Evolutionary conservation across 305 asterid genomes (phyloP), one percentile per base, ranked within the genome.

Genomic region (Fraxinus dipetala): DNA sequence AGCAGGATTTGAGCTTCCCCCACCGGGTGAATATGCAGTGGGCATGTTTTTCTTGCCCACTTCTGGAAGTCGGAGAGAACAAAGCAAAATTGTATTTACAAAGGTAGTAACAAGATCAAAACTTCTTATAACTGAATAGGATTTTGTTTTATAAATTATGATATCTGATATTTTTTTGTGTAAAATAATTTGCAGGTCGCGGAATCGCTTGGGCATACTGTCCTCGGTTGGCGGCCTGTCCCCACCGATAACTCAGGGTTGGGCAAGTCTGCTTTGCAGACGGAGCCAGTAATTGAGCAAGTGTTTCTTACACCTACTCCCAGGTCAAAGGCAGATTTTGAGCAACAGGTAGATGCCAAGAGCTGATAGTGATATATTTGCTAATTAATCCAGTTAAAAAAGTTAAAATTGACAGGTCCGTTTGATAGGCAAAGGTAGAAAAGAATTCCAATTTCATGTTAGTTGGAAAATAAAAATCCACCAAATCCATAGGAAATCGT

Each of bases 1-100:
- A n/a, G n/a, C n/a, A 63, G 98, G 97, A 38, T 94, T 94, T 88
- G 97, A 92, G 86, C 87, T 94, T 40, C 99, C 99, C 31, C 93
- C 97, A 56, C 92, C 92, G 14, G 98, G 97, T 31, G 90, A 92
- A 78, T 96, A 94, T 87, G 98, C 99, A 22, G 97, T 96, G 72
- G 99, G 99, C 85, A 93, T 96, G 99, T 93, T 96, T 83, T 96
- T 96, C 94, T 88, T 96, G 91, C 99, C 99, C 79, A 92, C 93
- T 45, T 93, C 97, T 14, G 98, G 91, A 59, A 88, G 91, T 85
- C 83, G 98, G 84, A 89, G 98, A 87, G 98, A 96, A 63, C 95
- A 93, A 74, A 94, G 99, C 86, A 96, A 95, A 88, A 87, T 87
- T 86, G 96, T 96, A 40, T 96, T 96, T 83, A 81, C 92, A 11